A percentile compares a stretch with the other conserved stretches of the same genome.
These are phyloP conservation scores for Suillus ampliporus DNA, from an alignment of 768 basidiomycete genomes.

Conservation along the genomic window DNA sequence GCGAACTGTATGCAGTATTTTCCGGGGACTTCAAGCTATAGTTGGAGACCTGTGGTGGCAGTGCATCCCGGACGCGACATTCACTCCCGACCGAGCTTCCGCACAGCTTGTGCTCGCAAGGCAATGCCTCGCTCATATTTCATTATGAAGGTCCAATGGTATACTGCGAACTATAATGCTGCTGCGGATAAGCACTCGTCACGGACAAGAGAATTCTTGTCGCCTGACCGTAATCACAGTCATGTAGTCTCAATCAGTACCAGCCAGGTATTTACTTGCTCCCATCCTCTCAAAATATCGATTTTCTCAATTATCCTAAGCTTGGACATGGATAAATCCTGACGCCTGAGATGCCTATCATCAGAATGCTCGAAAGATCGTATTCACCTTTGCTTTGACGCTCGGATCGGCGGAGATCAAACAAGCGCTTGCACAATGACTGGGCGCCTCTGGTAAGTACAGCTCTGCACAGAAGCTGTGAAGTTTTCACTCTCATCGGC, in stretches of 20 bases:
- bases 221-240: no score
- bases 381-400: not conserved
- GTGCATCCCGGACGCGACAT: not conserved
- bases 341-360: not conserved
- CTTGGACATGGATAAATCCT: not conserved
- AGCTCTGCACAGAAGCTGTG: not conserved
- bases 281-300: not conserved
- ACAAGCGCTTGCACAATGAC: not conserved
- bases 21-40: no score
- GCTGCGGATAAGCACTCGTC: not conserved
- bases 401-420: not conserved
- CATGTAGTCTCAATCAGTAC: not conserved
- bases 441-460: not conserved
- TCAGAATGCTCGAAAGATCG: not conserved
- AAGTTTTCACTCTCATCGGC: no score
- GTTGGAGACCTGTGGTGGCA: not conserved
- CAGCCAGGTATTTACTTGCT: not conserved
- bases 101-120: not conserved
- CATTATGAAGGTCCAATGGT: not conserved
- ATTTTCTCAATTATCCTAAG: not conserved
- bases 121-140: not conserved
- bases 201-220: not conserved
- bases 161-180: no score
- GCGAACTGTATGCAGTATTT: not conserved
- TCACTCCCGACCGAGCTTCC: not conserved